phyloP scores from a whole-genome alignment of 495 filamentous ascomycete genomes.

The Penicillium salamii region DNA sequence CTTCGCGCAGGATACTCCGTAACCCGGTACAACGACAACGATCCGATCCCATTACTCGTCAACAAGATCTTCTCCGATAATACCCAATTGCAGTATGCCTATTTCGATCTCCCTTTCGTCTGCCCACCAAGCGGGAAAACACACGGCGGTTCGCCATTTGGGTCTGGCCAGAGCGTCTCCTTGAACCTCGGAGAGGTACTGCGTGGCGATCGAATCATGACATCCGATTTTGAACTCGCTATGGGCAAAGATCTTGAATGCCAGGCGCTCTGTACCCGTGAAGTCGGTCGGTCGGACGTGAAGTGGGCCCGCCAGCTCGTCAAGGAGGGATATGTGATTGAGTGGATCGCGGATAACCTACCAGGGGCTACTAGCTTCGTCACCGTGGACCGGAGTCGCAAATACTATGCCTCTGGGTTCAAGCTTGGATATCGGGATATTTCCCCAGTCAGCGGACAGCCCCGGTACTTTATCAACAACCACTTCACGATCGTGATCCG shows the following conservation, averaged over 20 bases:
- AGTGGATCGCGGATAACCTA: conserved; percentile 96
- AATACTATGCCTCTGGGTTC: conserved; percentile 95
- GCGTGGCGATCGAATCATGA: conserved; percentile 85
- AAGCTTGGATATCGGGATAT: conserved; percentile 81
- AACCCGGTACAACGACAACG: conserved; percentile 75
- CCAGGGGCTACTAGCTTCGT: conserved; percentile 93
- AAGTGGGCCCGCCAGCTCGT: conserved; percentile 73
- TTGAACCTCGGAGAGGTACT: conserved; percentile 93
- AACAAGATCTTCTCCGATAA: conserved; percentile 96
- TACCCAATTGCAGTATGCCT: conserved; percentile 90
- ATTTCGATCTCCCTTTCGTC: conserved; percentile 89
- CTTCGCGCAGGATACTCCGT: conserved; percentile 62
- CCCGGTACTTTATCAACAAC: conserved; percentile 83
- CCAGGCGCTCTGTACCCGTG: conserved; percentile 68
- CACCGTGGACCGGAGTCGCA: conserved; percentile 80
- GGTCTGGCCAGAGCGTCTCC: conserved; percentile 77
- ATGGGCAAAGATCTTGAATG: conserved; percentile 81
- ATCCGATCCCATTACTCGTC: conserved; percentile 82
- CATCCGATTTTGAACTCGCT: conserved; percentile 79
- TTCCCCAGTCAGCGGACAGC: conserved; percentile 55
- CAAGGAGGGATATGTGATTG: conserved; percentile 79
- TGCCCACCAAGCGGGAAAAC: conserved; percentile 74
- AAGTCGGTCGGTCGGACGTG: conserved; percentile 63
- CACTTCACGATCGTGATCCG: conserved; percentile 87
- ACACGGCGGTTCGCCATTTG: conserved; percentile 66